Base-by-base conservation (phyloP, 352 stramenopile species). In the Plasmopara viticola region DNA sequence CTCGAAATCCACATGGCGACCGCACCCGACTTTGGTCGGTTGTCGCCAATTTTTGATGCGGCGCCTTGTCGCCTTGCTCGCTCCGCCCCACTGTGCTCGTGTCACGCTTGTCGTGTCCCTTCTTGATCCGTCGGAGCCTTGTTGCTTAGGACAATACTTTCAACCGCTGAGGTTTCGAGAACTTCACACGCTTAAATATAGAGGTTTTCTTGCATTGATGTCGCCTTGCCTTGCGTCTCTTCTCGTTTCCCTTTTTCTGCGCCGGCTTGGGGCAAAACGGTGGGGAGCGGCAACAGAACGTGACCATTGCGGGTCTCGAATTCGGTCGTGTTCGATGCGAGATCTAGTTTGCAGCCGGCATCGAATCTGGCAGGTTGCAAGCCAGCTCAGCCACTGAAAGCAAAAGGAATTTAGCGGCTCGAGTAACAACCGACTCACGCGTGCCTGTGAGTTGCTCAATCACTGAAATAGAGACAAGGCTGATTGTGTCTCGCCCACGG, bases 361-460 rank as follows among this genome's bases (percentile, higher is more conserved):
- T 48, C 5, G 20, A 48, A 10, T 48, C 15, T 48, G 28, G 9
- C 25, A 48, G 43, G 43, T 38, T 2, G 15, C 12, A 13, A 4
- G 28, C 28, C 43, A 48, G 18, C 43, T 20, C 20, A 20, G 14
- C 43, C 18, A 25, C 37, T 17, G 37, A 38, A 14, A 44, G 53
- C 51, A 74, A 9, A 60, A 67, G 42, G 44, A 37, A 74, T 71
- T 68, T 65, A 60, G 53, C 64, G 25, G 40, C n/a, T 17, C 53
- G 43, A 61, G 51, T 33, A 62, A 65, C 64, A 66, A 70, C 64
- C 61, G 63, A 58, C 58, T 17, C 62, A 39, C 42, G 25, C n/a
- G 13, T 8, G 33, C 25, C 15, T 17, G 35, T 65, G 51, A 52
- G 57, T n/a, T 56, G 18, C n/a, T 12, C 18, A 5, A 17, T 15